Evolutionary conservation across 2,329 filamentous ascomycete genomes (phyloP).

Genomic region (Diplodia corticola): DNA sequence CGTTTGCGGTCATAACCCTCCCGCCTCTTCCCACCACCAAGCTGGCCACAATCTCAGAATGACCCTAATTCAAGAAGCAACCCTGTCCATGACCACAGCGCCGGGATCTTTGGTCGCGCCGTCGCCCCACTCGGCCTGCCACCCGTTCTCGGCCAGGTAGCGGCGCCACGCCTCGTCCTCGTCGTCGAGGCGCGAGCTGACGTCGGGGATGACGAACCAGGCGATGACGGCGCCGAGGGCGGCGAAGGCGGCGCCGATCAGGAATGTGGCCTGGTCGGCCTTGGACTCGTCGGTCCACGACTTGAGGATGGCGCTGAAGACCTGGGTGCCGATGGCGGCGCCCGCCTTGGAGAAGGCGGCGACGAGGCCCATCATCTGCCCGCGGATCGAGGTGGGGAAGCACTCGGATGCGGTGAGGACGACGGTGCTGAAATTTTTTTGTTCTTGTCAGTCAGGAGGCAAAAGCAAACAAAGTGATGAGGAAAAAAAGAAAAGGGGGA

Average conservation of each 20-base stretch:
- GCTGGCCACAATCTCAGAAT: neutral
- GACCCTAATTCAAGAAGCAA: neutral
- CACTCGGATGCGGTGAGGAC: slow-evolving; percentile 30
- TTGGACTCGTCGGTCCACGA: slow-evolving; percentile 30
- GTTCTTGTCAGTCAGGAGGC: neutral
- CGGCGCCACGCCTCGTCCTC: slow-evolving; percentile 34
- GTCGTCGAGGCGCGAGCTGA: slow-evolving; percentile 30
- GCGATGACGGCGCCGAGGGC: slow-evolving; percentile 30
- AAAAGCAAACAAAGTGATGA: too few relatives aligned
- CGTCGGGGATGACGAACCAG: slow-evolving; percentile 35
- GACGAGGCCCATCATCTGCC: slow-evolving; percentile 32
- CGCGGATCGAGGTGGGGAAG: slow-evolving; percentile 33
- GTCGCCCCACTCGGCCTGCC: slow-evolving; percentile 31
- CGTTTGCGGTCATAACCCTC: too few relatives aligned
- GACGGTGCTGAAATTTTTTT: slow-evolving; percentile 23
- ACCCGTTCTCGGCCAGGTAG: slow-evolving; percentile 30
- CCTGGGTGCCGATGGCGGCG: slow-evolving; percentile 32
- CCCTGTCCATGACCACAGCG: slow-evolving; percentile 23
- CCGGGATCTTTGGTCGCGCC: slow-evolving; percentile 27
- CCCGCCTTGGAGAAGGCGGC: slow-evolving; percentile 32
- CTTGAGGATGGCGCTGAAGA: slow-evolving; percentile 33
- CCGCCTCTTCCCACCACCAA: too few relatives aligned
- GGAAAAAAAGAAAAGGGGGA: neutral
- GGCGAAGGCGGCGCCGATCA: slow-evolving; percentile 32
- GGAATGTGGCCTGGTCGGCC: slow-evolving; percentile 32